These are phyloP conservation scores for Ogataea hybrid DNA, from an alignment of 1,139 yeast species.

Conservation along the genomic window DNA sequence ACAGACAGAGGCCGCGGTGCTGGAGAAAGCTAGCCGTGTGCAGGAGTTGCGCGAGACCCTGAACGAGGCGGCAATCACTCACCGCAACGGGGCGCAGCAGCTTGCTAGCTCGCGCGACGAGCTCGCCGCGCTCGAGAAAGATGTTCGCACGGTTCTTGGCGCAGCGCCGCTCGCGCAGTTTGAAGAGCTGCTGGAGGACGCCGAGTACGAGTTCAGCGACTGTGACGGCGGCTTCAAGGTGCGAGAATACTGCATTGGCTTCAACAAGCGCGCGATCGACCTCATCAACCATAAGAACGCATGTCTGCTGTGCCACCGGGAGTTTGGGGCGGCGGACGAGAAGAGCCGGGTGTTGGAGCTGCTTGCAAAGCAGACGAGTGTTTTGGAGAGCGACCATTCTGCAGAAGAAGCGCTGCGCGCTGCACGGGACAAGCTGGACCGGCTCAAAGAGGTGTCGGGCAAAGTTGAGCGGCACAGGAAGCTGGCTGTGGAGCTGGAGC, in stretches of 20 bases:
- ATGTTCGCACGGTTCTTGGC: constrained; percentile 25
- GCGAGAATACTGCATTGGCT: constrained; percentile 61
- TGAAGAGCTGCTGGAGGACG: constrained; percentile 47
- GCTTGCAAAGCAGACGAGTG: constrained; percentile 17
- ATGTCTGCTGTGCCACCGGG: constrained; percentile 66
- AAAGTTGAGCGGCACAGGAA: constrained; percentile 17
- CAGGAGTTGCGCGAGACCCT: constrained; percentile 1
- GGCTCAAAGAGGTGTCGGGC: constrained; percentile 21
- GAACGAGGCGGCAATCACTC: constrained; percentile 1
- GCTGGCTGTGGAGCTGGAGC: background rate
- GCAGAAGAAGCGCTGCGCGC: constrained; percentile 22
- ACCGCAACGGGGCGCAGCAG: constrained; percentile 7
- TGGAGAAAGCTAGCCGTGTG: background rate
- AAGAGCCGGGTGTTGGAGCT: constrained; percentile 26
- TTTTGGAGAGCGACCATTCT: constrained; percentile 25
- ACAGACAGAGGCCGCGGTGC: background rate
- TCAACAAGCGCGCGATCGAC: constrained; percentile 62
- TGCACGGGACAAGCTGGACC: constrained; percentile 24
- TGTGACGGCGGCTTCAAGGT: constrained; percentile 64
- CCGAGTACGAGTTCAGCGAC: constrained; percentile 58
- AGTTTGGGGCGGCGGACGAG: constrained; percentile 41
- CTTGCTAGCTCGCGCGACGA: constrained; percentile 2
- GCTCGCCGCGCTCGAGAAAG: constrained; percentile 14
- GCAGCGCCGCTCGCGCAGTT: constrained; percentile 52
- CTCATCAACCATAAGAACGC: constrained; percentile 53